Evolutionary conservation across 331 rosid species (phyloP), one percentile per base, ranked within the genome.

Genomic region (Prunus yedoensis): DNA sequence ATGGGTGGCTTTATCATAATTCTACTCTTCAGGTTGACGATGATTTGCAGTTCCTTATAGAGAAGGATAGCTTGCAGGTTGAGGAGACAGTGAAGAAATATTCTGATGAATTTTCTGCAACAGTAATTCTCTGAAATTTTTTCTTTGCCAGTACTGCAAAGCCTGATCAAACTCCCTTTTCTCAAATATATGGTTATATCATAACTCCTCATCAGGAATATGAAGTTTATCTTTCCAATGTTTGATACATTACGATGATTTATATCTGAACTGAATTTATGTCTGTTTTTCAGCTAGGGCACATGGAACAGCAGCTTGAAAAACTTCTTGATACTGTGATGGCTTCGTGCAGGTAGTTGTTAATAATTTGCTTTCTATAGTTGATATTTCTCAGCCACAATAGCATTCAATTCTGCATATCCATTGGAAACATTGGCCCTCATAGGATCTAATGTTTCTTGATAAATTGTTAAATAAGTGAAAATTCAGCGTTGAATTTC

Each of bases 221-320:
- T 32, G 23, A 59, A 50, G 9, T 18, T 30, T 35, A 10, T 59
- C 45, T 27, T 14, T 50, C 30, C 1, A 20, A 28, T 17, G 3
- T 56, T 25, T 69, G 16, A 13, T 53, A 30, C 3, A 10, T 70
- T 28, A 3, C 74, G 32, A 70, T n/a, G n/a, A 15, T 35, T 30
- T 53, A 30, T 61, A 64, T 77, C 77, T 80, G 59, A 71, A 86
- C 72, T 49, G 38, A 50, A 66, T 27, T 78, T 54, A 9, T 70
- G 61, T 67, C 73, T 77, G 21, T 62, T 73, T 74, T 63, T 77
- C 78, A 94, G 98, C 86, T 94, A 57, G 87, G 84, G 63, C 79
- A 87, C 79, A 91, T 91, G 91, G 94, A 91, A 84, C 85, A 83
- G 74, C 87, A 79, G 74, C 91, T 94, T 71, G 97, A 90, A 84